phyloP scores from a whole-genome alignment of 495 filamentous ascomycete genomes.

The Ascobolus immersus region DNA sequence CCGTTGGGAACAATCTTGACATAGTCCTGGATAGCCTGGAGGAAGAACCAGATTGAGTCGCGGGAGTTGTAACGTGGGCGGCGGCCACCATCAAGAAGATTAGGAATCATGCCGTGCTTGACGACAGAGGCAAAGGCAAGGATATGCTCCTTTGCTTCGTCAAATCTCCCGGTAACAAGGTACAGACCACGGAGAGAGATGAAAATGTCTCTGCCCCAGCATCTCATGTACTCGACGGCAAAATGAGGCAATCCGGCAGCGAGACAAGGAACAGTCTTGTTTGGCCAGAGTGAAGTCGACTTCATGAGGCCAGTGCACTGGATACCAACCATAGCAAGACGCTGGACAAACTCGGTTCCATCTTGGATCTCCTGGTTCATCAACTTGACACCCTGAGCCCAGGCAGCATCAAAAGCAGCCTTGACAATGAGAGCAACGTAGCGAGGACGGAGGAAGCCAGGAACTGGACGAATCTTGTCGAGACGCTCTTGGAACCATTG shows the following conservation, averaged over 20 bases:
- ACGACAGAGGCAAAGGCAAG: conserved; percentile 85
- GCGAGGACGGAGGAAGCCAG: conserved; percentile 68
- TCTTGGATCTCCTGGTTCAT: conserved; percentile 50
- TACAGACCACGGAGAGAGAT: conserved; percentile 80
- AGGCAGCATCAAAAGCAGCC: conserved; percentile 62
- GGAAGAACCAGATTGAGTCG: conserved; percentile 92
- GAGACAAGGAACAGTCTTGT: conserved; percentile 56
- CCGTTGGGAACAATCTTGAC: conserved; percentile 61
- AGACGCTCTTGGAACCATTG: conserved; percentile 66
- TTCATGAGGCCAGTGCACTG: conserved; percentile 75
- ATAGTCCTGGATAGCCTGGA: conserved; percentile 89
- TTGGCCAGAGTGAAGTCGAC: conserved; percentile 71
- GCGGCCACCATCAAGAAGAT: conserved; percentile 63
- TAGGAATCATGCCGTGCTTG: conserved; percentile 98
- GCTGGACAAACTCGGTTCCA: conserved; percentile 65
- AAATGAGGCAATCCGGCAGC: conserved; percentile 94
- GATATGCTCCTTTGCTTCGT: conserved; percentile 79
- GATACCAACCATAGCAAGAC: conserved; percentile 63
- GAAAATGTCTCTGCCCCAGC: conserved; percentile 94
- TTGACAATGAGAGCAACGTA: conserved; percentile 80
- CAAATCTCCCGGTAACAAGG: conserved; percentile 64
- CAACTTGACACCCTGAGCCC: conserved; percentile 48
- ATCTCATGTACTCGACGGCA: conserved; percentile 74
- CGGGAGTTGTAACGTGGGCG: conserved; percentile 89
- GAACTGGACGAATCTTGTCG: conserved; percentile 54